Conservation (phyloP, 129 eudicot genomes). For the Sambucus nigra region DNA sequence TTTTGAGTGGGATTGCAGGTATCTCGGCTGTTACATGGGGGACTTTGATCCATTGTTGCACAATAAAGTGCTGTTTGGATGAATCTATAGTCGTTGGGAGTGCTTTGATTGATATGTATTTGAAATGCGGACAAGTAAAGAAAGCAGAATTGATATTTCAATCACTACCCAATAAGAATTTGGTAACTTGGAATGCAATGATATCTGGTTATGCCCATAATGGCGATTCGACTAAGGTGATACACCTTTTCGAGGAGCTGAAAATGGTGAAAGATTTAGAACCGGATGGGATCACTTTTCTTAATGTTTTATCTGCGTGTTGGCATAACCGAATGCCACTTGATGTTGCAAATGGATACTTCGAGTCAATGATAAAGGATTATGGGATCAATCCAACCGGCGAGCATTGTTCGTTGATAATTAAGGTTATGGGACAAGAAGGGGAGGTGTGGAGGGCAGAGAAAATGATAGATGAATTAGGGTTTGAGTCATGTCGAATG, state of each 20-base stretch:
- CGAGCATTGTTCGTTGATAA: slow-evolving; percentile 62
- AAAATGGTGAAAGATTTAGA: slow-evolving; percentile 26
- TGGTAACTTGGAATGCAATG: slow-evolving; percentile 67
- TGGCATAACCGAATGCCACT: slow-evolving; percentile 51
- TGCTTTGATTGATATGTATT: slow-evolving; percentile 68
- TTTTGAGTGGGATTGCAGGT: slow-evolving; percentile 59
- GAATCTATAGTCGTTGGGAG: slow-evolving; percentile 54
- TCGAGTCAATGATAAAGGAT: slow-evolving; percentile 48
- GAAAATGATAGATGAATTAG: slow-evolving; percentile 41
- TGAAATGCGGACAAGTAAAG: slow-evolving; percentile 51
- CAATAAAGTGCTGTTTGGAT: slow-evolving; percentile 36
- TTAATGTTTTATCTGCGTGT: slow-evolving; percentile 60
- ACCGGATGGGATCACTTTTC: slow-evolving; percentile 68
- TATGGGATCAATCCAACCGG: slow-evolving; percentile 39
- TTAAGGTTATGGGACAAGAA: slow-evolving; percentile 67
- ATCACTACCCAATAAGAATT: slow-evolving; percentile 36
- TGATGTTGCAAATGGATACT: slow-evolving; percentile 37
- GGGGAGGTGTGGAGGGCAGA: slow-evolving; percentile 53
- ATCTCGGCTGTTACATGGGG: slow-evolving; percentile 54
- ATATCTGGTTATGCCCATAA: slow-evolving; percentile 74
- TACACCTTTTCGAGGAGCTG: slow-evolving; percentile 37
- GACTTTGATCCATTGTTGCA: slow-evolving; percentile 45
- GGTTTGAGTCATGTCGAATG: slow-evolving; percentile 35
- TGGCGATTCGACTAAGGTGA: slow-evolving; percentile 41
- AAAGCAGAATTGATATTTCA: slow-evolving; percentile 41